Evolutionary conservation across 208 protist species (phyloP).

Genomic region (Herpetomonas samuelpessoai): DNA sequence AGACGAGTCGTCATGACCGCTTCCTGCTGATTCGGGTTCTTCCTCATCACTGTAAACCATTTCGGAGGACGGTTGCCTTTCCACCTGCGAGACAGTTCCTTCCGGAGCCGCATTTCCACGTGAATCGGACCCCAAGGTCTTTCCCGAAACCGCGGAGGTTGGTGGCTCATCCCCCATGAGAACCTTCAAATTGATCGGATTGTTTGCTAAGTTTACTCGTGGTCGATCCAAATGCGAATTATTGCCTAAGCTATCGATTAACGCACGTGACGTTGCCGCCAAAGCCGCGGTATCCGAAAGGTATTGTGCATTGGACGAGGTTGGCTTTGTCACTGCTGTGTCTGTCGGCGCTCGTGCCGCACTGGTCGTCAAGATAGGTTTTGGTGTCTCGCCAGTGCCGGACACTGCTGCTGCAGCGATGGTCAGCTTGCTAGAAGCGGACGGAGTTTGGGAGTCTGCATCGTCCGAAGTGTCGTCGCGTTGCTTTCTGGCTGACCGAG

Average conservation of each 20-base stretch:
- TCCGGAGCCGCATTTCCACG: neutral
- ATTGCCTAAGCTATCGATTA: neutral
- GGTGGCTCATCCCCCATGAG: neutral
- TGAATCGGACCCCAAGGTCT: neutral
- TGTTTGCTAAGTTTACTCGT: neutral
- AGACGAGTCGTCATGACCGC: conserved; percentile 15
- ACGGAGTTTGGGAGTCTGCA: too few species aligned
- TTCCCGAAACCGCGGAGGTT: neutral
- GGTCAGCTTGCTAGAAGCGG: too few species aligned
- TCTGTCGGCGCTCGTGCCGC: too few species aligned
- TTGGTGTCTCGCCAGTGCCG: too few species aligned
- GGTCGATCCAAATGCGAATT: neutral
- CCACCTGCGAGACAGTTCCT: neutral
- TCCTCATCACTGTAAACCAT: conserved; percentile 9
- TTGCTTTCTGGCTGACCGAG: too few species aligned
- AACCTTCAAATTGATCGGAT: neutral
- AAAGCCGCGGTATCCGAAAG: too few species aligned
- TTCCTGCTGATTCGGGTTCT: conserved; percentile 22
- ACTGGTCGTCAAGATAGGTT: too few species aligned
- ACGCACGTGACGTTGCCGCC: neutral
- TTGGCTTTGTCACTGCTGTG: too few species aligned
- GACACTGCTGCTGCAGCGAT: too few species aligned
- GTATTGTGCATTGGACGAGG: too few species aligned
- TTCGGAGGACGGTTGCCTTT: neutral
- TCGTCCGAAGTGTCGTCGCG: too few species aligned